Evolutionary conservation across 2,329 filamentous ascomycete species (phyloP), one percentile per base, ranked within the genome.

Genomic region (Ophiosphaerella korrae): DNA sequence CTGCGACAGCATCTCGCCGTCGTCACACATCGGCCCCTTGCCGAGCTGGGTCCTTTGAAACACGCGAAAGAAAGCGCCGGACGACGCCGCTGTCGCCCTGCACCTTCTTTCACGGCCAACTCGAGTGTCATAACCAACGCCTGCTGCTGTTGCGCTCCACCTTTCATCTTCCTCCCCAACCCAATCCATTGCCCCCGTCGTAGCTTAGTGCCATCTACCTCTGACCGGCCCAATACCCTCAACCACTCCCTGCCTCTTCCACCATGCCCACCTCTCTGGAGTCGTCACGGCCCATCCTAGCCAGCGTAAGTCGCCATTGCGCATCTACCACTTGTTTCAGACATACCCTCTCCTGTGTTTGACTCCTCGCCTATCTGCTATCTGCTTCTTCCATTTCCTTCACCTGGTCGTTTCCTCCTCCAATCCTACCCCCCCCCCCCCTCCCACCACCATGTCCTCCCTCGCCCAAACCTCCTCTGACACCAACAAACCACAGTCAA

Each of bases 251-350:
- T 42, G 41, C 45, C 35, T 34, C 54, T 21, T 49, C 39, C 53
- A 65, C 44, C 48, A 75, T 75, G 73, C 68, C 71, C 24, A 73
- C 68, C 61, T 75, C 73, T 43, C 57, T 74, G 26, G 73, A 75
- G 58, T 73, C 71, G 7, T 72, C 70, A 53, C 64, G 73, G 58
- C 72, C 73, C 60, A 74, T 75, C 57, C 68, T 75, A 58, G 68
- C 71, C 67, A 70, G 57, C 54, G 73, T 75, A 68, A 71, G 71
- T 67, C 62, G 46, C 55, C 58, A 50, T 55, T 45, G 53, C 61
- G 63, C 59, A 55, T 58, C 56, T 57, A 62, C 58, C 50, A 46
- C 51, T 49, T 55, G 64, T 70, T 72, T 72, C 66, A 71, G 52
- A 41, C 54, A 26, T 60, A 46, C 58, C 53, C 56, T 63, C 53